phyloP scores from a whole-genome alignment of 345 rosid genomes.

The Cochlearia excelsa region DNA sequence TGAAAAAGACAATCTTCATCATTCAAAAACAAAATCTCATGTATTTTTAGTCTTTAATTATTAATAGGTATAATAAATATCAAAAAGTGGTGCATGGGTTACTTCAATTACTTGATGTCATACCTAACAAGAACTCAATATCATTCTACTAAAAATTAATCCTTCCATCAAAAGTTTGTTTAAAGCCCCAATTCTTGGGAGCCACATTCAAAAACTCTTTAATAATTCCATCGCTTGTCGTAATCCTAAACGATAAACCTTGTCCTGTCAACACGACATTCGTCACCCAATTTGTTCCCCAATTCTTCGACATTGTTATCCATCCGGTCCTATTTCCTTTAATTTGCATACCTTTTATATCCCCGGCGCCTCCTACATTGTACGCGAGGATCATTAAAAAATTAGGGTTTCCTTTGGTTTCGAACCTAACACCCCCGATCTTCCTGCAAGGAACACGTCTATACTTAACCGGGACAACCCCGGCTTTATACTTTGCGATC shows the following conservation, averaged over 20 bases:
- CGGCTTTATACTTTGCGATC: conserved; percentile 42
- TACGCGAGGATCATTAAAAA: conserved; percentile 38
- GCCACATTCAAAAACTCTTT: conserved; percentile 29
- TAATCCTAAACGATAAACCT: conserved; percentile 37
- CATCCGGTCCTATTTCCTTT: conserved; percentile 11
- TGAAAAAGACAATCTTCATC: no score
- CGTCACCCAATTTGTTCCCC: conserved; percentile 46
- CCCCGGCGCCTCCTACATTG: conserved; percentile 37
- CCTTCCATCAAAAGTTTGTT: no score
- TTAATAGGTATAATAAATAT: no score
- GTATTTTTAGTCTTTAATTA: no score
- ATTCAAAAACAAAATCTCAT: no score
- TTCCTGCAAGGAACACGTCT: conserved; percentile 41
- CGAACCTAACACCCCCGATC: conserved; percentile 46
- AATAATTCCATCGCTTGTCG: conserved; percentile 34
- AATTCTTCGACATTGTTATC: conserved; percentile 39
- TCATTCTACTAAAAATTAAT: no score
- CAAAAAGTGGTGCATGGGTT: no score
- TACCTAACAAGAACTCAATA: no score
- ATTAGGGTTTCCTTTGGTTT: conserved; percentile 37
- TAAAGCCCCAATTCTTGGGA: conserved; percentile 30
- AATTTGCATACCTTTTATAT: conserved; percentile 15
- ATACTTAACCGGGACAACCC: conserved; percentile 45
- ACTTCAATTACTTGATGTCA: no score
- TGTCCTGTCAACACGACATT: conserved; percentile 29